Base-by-base conservation (phyloP, 345 rosid species). In the Populus nigra region DNA sequence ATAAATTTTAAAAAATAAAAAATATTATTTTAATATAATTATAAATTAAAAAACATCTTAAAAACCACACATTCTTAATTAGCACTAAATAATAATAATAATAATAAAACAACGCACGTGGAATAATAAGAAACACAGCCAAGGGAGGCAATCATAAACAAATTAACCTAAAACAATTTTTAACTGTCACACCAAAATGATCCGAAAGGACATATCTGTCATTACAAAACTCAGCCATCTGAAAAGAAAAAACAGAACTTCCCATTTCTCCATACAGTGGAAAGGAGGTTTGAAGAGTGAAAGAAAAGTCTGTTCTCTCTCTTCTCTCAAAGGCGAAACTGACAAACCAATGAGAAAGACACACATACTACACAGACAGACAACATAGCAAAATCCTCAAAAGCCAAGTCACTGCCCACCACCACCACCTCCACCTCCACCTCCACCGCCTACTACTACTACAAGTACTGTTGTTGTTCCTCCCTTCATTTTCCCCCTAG, bases 321-420 rank as follows among this genome's bases (percentile, higher is more conserved):
- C 41, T 22, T 33, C 65, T 33, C 20, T 55, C 9, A 33, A 25
- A 76, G 83, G 55, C 80, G 80, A 85, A 81, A 84, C 84, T 65
- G 86, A 88, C 83, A 81, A 82, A 33, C 88, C 89, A 84, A 86
- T 83, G 80, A 81, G 65, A 86, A 78, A 47, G 20, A 73, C 35
- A 68, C 81, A 78, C 73, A 23, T 47, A 43, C 35, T 29, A 65
- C 49, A 45, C 73, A 29, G 33, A 20, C 45, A 69, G 45, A 65
- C 75, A 75, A 25, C 73, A 67, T 35, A 68, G 39, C 63, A 65
- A 61, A 66, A 45, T 38, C 66, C 80, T 25, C 63, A 72, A 47
- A 68, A 66, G 68, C 23, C 15, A 68, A 73, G 45, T 38, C 49
- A 13, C 75, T 39, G 41, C 67, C 41, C 59, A 39, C 29, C 38